Base-by-base conservation (phyloP, 2,329 filamentous ascomycete genomes). In the Harringtonia lauricola region DNA sequence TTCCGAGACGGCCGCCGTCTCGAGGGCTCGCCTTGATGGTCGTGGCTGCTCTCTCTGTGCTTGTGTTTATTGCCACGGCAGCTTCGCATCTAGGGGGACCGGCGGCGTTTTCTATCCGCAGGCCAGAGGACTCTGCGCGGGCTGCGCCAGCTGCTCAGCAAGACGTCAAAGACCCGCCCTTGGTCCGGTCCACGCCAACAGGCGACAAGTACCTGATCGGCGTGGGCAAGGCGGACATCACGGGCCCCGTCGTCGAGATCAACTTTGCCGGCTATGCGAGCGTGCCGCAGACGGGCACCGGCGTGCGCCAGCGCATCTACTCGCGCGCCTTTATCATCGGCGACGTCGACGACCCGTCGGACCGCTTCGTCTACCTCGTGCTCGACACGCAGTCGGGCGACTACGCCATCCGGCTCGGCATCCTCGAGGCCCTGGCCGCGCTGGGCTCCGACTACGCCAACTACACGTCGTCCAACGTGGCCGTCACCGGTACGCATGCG, bases 231-330 rank as follows among this genome's bases (percentile, higher is more conserved):
- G 72, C 68, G 7, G 74, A 78, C 51, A 74, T 77, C 52, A 78
- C 74, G 0, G 73, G 85, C 2, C 87, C 88, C 0, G 86, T 94
- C 13, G 88, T 94, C 19, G 87, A 95, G 61, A 76, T 95, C 57
- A 88, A 87, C 55, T 74, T 95, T 58, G 92, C 90, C 72, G 89
- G 89, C 48, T 95, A 95, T 66, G 90, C 90, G 28, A 84, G 89
- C 60, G 68, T 81, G n/a, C 75, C 76, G 35, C 90, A 96, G 64
- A 66, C 83, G 26, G 90, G 90, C 37, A 81, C 80, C 2, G 90
- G 90, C 19, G 68, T 96, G 41, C 81, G 89, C 39, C 90, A 96
- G 64, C 78, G 90, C 39, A 70, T 95, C 15, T 90, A 92, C 63
- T 88, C 87, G 33, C 80, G 90, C 41, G 83, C 90, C 28, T 96